Evolutionary conservation across 2,329 filamentous ascomycete genomes (phyloP).

Genomic region (Alternaria brassicicola): DNA sequence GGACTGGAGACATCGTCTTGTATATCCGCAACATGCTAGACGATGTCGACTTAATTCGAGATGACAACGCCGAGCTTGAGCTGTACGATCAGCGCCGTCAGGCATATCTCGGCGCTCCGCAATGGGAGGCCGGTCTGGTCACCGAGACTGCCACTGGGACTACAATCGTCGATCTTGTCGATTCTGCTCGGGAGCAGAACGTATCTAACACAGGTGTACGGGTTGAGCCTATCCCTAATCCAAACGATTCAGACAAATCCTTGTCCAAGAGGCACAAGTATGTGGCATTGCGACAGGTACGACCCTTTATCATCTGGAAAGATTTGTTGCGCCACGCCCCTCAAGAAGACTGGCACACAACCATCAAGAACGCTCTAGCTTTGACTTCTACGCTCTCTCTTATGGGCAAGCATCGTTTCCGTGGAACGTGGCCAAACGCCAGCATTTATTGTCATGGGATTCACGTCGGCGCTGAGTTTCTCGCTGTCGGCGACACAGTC

Average conservation of each 20-base stretch:
- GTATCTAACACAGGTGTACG: constrained; percentile 62
- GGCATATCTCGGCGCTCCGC: constrained; percentile 48
- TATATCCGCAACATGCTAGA: constrained; percentile 51
- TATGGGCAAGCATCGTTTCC: constrained; percentile 59
- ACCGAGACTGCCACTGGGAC: constrained; percentile 57
- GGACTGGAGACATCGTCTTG: constrained; percentile 63
- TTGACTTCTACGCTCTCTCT: constrained; percentile 61
- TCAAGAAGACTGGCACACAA: constrained; percentile 57
- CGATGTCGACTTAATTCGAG: constrained; percentile 38
- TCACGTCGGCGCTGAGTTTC: constrained; percentile 63
- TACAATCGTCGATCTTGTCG: constrained; percentile 54
- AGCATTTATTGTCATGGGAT: constrained; percentile 60
- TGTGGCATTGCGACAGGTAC: constrained; percentile 59
- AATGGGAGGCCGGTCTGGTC: constrained; percentile 64
- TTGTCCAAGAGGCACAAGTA: constrained; percentile 62
- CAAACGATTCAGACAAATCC: constrained; percentile 57
- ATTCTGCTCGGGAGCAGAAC: constrained; percentile 48
- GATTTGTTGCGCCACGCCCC: constrained; percentile 54
- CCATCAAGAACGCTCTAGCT: constrained; percentile 61
- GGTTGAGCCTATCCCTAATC: constrained; percentile 62
- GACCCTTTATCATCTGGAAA: constrained; percentile 62
- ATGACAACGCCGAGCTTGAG: constrained; percentile 30
- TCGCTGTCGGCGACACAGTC: constrained; percentile 61
- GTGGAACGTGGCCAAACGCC: constrained; percentile 61
- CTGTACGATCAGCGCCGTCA: constrained; percentile 27